Evolutionary conservation across 345 rosid species (phyloP).

Genomic region (Mangifera indica): DNA sequence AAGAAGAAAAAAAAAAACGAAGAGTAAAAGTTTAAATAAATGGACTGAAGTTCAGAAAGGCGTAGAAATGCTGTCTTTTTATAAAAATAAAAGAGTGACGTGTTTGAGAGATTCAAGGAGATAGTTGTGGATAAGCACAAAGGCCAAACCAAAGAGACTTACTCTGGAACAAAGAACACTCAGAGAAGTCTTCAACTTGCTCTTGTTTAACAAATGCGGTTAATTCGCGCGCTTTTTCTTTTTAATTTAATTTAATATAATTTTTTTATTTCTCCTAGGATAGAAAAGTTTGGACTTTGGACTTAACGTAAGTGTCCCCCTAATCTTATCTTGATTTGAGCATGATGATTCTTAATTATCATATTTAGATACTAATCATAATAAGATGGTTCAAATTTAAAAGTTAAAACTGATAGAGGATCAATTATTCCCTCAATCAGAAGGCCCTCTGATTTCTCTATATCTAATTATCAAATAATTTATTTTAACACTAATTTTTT

Average conservation of each 20-base stretch:
- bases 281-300: too few relatives aligned
- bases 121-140: constrained; percentile 35
- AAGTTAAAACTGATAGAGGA: too few relatives aligned
- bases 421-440: too few relatives aligned
- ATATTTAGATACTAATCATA: too few relatives aligned
- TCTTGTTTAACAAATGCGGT: background rate
- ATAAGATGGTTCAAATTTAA: too few relatives aligned
- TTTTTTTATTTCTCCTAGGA: background rate
- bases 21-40: too few relatives aligned
- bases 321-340: too few relatives aligned
- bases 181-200: background rate
- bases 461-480: too few relatives aligned
- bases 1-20: background rate
- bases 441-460: too few relatives aligned
- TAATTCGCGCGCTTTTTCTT: constrained; percentile 18
- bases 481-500: too few relatives aligned
- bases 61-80: background rate
- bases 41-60: background rate
- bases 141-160: background rate
- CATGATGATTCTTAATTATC: too few relatives aligned
- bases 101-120: constrained; percentile 39
- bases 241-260: background rate
- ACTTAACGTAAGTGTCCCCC: background rate
- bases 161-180: background rate
- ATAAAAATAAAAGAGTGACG: background rate